Percentiles rank a stretch among this genome's conserved stretches.
Evolutionary conservation across 1,284 basidiomycete species (phyloP).

Genomic region (Ganoderma lingzhi): DNA sequence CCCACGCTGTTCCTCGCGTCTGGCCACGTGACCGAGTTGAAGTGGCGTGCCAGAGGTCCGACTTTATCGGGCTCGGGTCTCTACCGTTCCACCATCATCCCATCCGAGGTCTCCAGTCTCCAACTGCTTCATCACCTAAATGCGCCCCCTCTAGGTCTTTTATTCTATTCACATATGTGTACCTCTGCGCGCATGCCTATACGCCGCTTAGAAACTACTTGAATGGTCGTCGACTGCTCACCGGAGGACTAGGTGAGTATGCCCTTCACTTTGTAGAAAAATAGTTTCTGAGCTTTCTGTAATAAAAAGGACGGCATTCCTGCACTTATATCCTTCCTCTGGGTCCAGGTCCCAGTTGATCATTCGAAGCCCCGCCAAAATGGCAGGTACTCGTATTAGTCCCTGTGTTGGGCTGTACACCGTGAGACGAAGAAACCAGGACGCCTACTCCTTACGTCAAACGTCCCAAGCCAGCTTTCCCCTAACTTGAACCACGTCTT

Average conservation of each 20-base stretch:
- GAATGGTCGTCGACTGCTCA: too few relatives aligned
- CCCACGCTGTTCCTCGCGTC: slow-evolving; percentile 18
- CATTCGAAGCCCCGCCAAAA: not conserved
- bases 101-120: too few relatives aligned
- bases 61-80: not conserved
- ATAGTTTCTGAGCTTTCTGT: not conserved
- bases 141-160: too few relatives aligned
- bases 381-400: not conserved
- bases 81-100: not conserved
- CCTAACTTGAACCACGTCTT: not conserved
- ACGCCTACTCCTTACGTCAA: not conserved
- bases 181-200: too few relatives aligned
- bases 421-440: not conserved
- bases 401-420: not conserved
- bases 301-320: not conserved
- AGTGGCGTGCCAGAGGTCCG: not conserved
- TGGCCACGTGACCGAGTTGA: slow-evolving; percentile 9
- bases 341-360: not conserved
- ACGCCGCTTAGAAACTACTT: too few relatives aligned
- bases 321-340: not conserved
- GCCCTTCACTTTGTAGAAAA: too few relatives aligned
- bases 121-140: not conserved
- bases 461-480: not conserved
- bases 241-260: too few relatives aligned
- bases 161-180: too few relatives aligned